Base-by-base conservation (phyloP, 2,329 filamentous ascomycete species). In the Didymella exigua region DNA sequence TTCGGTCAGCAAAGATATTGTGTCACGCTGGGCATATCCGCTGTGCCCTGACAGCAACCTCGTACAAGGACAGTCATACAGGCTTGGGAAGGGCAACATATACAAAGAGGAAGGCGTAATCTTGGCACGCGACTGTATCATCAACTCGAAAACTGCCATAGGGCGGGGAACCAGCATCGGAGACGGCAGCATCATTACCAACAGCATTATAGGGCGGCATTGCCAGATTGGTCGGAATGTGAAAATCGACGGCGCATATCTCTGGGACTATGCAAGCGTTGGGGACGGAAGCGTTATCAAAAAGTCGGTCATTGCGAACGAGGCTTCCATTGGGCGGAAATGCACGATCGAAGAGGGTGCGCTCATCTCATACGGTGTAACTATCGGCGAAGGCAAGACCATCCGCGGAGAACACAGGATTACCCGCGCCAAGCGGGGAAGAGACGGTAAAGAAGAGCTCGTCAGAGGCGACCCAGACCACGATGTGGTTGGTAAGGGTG, bases 1-100 rank as follows among this genome's bases (percentile, higher is more conserved):
- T 68, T 86, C 92, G 26, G 86, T 99, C 49, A 93, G 87, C 73
- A 89, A 86, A 67, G 93, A 98, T 71, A 84, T 97, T n/a, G 81
- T 96, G 13, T 86, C 86, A 42, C 84, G 93, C 54, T 96, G 91
- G 91, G 88, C 91, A 9, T 95, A 92, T 67, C 93, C 95, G 1
- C 82, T 97, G 36, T 89, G 91, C 52, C 93, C 93, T 2, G 93
- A 97, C 71, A 93, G 87, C 71, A 97, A 98, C 68, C 78, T 97
- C 19, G 78, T 95, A 2, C 84, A 85, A 1, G 88, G 86, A 36
- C 90, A 96, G 64, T 86, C 86, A 1, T 97, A 95, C 74, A 84
- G 86, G 60, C 81, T 88, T 50, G 82, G 85, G 54, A 86, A 86
- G 56, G 84, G 89, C 24, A 86, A 86, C 31, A 82, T 91, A 18